phyloP scores from a whole-genome alignment of 2,329 filamentous ascomycete genomes.

The Clonostachys byssicola region DNA sequence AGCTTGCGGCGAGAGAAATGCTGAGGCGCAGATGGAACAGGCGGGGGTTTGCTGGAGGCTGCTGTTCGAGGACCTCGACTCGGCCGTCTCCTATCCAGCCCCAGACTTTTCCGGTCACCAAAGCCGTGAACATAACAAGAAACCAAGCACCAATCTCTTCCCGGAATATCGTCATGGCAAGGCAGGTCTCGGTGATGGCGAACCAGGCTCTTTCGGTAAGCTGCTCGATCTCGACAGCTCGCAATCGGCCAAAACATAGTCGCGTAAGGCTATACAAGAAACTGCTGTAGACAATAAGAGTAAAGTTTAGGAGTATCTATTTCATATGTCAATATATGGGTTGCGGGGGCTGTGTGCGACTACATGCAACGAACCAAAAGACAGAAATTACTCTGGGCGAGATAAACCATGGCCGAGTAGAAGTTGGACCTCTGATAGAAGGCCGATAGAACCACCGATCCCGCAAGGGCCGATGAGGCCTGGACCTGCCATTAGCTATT shows the following conservation, averaged over 20 bases:
- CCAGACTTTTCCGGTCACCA: slow-evolving; percentile 95
- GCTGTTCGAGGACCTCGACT: slow-evolving; percentile 91
- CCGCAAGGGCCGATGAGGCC: slow-evolving; percentile 81
- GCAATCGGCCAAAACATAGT: slow-evolving; percentile 83
- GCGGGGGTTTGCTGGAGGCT: slow-evolving; percentile 82
- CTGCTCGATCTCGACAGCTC: slow-evolving; percentile 93
- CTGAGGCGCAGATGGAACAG: slow-evolving; percentile 83
- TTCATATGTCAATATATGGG: slow-evolving; percentile 1
- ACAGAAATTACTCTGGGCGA: slow-evolving; percentile 94
- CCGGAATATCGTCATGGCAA: slow-evolving; percentile 97
- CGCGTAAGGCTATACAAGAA: slow-evolving; percentile 86
- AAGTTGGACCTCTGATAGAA: slow-evolving; percentile 96
- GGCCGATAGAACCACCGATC: slow-evolving; percentile 79
- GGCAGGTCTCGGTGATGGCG: slow-evolving; percentile 90
- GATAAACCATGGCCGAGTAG: slow-evolving; percentile 95
- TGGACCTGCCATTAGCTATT: slow-evolving; percentile 21
- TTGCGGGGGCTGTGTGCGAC: not conserved
- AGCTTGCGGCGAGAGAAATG: slow-evolving; percentile 72
- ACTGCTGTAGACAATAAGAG: slow-evolving; percentile 74
- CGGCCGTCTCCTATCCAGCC: slow-evolving; percentile 96
- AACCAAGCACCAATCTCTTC: slow-evolving; percentile 95
- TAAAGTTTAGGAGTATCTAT: slow-evolving; percentile 86
- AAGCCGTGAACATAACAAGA: slow-evolving; percentile 89
- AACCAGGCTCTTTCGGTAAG: slow-evolving; percentile 98
- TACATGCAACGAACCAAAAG: slow-evolving; percentile 64